Conservation (phyloP, 192 early-diverging fungal genomes). For the Piromyces sp. region DNA sequence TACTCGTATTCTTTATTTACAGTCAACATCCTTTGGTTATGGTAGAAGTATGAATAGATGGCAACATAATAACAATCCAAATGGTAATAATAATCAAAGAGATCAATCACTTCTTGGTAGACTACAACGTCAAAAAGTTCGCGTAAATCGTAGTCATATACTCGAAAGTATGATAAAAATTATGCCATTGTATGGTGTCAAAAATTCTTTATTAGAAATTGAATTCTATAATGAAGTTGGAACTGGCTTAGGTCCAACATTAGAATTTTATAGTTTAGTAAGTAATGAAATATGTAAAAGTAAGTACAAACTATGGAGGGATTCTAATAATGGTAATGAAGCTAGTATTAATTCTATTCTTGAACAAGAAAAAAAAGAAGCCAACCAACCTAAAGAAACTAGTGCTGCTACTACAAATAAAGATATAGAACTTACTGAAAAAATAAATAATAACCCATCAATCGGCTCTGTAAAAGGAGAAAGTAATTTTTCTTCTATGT, state of each 20-base stretch:
- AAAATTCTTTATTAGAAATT: constrained; percentile 59
- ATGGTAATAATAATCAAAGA: background rate
- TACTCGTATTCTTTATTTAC: constrained; percentile 55
- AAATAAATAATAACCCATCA: background rate
- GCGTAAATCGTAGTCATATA: constrained; percentile 52
- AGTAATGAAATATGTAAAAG: constrained; percentile 53
- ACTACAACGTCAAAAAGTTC: constrained; percentile 71
- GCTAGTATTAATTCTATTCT: background rate
- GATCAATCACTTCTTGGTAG: constrained; percentile 41
- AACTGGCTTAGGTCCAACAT: constrained; percentile 72
- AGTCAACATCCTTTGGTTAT: constrained; percentile 75
- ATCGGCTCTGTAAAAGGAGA: background rate
- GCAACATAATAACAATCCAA: constrained; percentile 19
- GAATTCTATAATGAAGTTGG: constrained; percentile 90
- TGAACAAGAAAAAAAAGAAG: constrained; percentile 6
- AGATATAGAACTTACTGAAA: background rate
- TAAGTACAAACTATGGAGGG: constrained; percentile 47
- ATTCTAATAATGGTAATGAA: constrained; percentile 5
- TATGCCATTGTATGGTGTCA: constrained; percentile 59
- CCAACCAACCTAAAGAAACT: background rate
- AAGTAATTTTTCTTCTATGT: constrained; percentile 20
- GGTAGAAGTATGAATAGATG: constrained; percentile 54
- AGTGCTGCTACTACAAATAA: background rate
- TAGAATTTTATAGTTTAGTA: constrained; percentile 78
- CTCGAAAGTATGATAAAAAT: constrained; percentile 72